These are phyloP conservation scores for Akanthomyces lecanii DNA, from an alignment of 2,329 filamentous ascomycete genomes.

Conservation along the genomic window DNA sequence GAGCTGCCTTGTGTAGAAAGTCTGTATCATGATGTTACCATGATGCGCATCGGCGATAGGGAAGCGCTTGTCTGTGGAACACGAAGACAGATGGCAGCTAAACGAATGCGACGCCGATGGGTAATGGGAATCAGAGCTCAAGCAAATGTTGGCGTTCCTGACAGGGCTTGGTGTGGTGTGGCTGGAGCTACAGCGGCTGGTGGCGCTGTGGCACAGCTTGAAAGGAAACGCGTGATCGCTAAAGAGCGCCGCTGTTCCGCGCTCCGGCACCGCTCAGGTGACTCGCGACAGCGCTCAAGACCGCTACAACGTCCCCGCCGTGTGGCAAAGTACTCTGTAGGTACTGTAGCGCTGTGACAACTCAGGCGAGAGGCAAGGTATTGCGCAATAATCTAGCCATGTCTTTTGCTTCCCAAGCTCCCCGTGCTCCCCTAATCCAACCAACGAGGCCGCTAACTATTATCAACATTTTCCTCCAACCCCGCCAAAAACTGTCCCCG, in stretches of 20 bases:
- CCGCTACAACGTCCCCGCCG: not conserved
- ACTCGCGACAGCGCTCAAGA: not conserved
- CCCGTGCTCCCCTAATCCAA: not conserved
- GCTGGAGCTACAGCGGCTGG: not conserved
- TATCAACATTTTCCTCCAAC: not conserved
- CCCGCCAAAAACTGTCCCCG: slow-evolving; percentile 11
- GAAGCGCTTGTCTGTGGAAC: not conserved
- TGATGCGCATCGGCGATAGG: not conserved
- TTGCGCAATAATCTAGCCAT: no score
- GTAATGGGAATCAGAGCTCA: not conserved
- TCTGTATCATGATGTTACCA: slow-evolving; percentile 2
- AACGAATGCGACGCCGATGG: not conserved
- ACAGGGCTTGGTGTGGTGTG: not conserved
- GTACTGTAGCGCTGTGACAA: no score
- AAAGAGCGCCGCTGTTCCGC: slow-evolving; percentile 6
- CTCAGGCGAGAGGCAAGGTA: no score
- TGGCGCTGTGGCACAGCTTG: not conserved
- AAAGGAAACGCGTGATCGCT: slow-evolving; percentile 11
- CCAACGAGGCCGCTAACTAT: slow-evolving; percentile 1
- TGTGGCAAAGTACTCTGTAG: no score
- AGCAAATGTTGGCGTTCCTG: not conserved
- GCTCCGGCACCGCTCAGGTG: slow-evolving; percentile 14
- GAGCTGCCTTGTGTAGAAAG: not conserved
- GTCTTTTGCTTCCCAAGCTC: not conserved
- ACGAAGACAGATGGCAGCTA: not conserved